Conservation (phyloP, 495 filamentous ascomycete species). For the Annulohypoxylon moriforme region DNA sequence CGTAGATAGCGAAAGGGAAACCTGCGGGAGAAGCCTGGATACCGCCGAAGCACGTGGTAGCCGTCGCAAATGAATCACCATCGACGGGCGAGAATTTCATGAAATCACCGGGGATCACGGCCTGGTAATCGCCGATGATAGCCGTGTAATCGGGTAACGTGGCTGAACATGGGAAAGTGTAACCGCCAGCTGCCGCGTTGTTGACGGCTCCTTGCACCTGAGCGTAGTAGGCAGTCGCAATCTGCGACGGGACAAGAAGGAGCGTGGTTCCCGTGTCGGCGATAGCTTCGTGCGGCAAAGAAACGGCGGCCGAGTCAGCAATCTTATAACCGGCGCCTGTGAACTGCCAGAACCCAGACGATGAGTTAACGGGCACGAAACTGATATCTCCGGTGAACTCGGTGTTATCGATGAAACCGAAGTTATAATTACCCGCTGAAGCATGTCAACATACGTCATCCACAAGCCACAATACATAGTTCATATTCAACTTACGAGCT, state of each 20-base stretch:
- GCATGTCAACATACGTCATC: conserved; percentile 7
- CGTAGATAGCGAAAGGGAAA: conserved; percentile 78
- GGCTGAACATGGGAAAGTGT: conserved; percentile 72
- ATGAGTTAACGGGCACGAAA: conserved; percentile 69
- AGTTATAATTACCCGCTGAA: conserved; percentile 71
- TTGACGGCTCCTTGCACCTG: conserved; percentile 67
- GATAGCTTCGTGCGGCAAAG: conserved; percentile 56
- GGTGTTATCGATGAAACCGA: conserved; percentile 69
- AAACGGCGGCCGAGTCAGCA: conserved; percentile 49
- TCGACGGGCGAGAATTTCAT: conserved; percentile 68
- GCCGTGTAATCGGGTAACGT: conserved; percentile 72
- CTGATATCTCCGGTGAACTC: conserved; percentile 71
- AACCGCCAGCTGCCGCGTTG: conserved; percentile 71
- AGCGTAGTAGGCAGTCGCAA: conserved; percentile 75
- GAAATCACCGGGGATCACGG: conserved; percentile 68
- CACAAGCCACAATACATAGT: neutral
- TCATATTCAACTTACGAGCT: conserved; percentile 51
- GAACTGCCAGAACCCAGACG: conserved; percentile 80
- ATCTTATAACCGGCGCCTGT: conserved; percentile 69
- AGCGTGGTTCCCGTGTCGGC: conserved; percentile 80
- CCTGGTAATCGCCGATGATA: conserved; percentile 66
- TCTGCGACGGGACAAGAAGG: conserved; percentile 67
- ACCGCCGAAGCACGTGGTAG: conserved; percentile 71
- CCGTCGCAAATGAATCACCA: conserved; percentile 50
- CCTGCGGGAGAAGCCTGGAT: conserved; percentile 69